phyloP scores from a whole-genome alignment of 257 asterid genomes.

The Orobanche coerulescens region DNA sequence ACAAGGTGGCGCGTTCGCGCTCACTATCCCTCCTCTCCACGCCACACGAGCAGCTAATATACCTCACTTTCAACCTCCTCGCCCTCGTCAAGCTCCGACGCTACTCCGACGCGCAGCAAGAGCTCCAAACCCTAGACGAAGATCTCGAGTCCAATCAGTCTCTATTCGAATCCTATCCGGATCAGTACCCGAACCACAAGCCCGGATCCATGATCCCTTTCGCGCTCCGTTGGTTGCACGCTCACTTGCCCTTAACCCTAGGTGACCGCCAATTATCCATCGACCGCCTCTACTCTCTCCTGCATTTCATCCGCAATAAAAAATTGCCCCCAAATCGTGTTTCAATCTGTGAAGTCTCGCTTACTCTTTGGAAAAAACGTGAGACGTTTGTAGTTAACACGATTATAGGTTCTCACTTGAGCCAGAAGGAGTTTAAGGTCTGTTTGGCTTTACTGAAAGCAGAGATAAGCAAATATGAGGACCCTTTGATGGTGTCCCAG shows the following conservation, averaged over 20 bases:
- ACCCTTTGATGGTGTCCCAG: conserved; percentile 57
- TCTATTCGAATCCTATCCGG: conserved; percentile 51
- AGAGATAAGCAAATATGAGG: conserved; percentile 37
- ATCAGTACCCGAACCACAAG: conserved; percentile 56
- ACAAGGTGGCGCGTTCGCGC: conserved; percentile 82
- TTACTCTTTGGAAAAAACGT: conserved; percentile 55
- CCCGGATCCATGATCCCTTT: conserved; percentile 85
- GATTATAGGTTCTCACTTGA: conserved; percentile 76
- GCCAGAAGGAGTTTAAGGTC: conserved; percentile 68
- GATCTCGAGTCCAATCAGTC: conserved; percentile 56
- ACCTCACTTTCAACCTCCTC: conserved; percentile 80
- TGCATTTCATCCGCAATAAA: conserved; percentile 48
- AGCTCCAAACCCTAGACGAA: conserved; percentile 53
- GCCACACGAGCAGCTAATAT: conserved; percentile 84
- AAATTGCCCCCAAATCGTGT: conserved; percentile 18
- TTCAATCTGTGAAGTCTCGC: conserved; percentile 25
- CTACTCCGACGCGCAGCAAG: conserved; percentile 65
- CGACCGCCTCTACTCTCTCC: conserved; percentile 68
- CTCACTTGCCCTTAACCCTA: conserved; percentile 66
- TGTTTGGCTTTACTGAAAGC: conserved; percentile 55
- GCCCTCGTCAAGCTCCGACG: conserved; percentile 86
- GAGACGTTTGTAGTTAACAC: conserved; percentile 58
- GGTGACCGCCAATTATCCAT: conserved; percentile 66
- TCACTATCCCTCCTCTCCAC: conserved; percentile 64
- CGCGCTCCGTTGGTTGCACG: conserved; percentile 85